Percentiles rank a stretch among this genome's conserved stretches.
Conservation (phyloP, 2,329 filamentous ascomycete genomes). For the Ambrosiella xylebori region DNA sequence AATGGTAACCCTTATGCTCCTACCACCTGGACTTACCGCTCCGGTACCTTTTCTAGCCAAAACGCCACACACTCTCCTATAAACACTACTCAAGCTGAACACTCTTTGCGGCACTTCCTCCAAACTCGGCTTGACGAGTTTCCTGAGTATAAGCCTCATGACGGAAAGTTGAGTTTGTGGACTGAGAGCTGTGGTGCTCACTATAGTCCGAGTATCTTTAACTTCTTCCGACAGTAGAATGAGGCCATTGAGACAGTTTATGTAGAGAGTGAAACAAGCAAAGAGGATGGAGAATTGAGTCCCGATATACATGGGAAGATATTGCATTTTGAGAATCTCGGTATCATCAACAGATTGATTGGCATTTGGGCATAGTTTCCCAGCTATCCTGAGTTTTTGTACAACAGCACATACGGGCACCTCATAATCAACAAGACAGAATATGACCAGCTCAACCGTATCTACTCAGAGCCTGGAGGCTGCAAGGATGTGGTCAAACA, state of each 20-base stretch:
- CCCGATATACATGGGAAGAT: slow-evolving; percentile 27
- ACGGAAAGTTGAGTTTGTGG: slow-evolving; percentile 38
- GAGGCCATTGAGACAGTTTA: slow-evolving; percentile 12
- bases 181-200: slow-evolving; percentile 54
- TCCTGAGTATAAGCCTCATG: slow-evolving; percentile 36
- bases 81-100: slow-evolving; percentile 33
- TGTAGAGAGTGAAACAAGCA: slow-evolving; percentile 16
- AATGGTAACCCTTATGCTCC: slow-evolving; percentile 19
- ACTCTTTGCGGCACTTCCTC: slow-evolving; percentile 47
- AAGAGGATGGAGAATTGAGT: background rate
- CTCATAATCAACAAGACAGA: slow-evolving; percentile 14
- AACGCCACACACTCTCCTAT: slow-evolving; percentile 20
- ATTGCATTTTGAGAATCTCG: slow-evolving; percentile 39
- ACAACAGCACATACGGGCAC: slow-evolving; percentile 37
- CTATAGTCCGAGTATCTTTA: slow-evolving; percentile 49
- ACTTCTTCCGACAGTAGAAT: slow-evolving; percentile 44
- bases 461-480: background rate
- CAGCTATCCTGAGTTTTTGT: slow-evolving; percentile 24
- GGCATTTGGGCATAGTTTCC: slow-evolving; percentile 45
- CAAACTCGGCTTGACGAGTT: slow-evolving; percentile 43
- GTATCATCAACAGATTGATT: slow-evolving; percentile 55
- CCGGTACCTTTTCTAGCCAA: background rate
- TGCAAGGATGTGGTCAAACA: background rate
- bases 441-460: background rate
- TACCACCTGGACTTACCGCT: slow-evolving; percentile 6